A percentile compares a stretch with the other conserved stretches of the same genome.
Evolutionary conservation across 2,329 filamentous ascomycete species (phyloP).

Genomic region (Exophiala sideris): DNA sequence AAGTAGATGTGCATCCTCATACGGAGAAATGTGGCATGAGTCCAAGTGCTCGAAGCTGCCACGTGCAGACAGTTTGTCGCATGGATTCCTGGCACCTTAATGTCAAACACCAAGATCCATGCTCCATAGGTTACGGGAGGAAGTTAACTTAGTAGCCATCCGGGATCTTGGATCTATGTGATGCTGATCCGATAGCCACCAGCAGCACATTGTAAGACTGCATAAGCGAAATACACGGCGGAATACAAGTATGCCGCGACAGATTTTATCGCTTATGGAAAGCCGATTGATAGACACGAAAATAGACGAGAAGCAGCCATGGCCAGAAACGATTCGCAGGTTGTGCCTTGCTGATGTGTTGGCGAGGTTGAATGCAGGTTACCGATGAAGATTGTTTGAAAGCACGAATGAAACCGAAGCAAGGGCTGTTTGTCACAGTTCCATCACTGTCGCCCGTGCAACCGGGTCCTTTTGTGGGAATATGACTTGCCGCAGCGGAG

Average conservation of each 20-base stretch:
- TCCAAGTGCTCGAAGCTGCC: too few relatives aligned
- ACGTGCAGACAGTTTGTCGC: too few relatives aligned
- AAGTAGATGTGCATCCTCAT: background rate
- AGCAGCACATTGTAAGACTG: too few relatives aligned
- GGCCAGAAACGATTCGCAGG: conserved; percentile 8
- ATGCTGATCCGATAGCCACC: too few relatives aligned
- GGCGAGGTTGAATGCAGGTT: conserved; percentile 14
- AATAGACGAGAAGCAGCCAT: background rate
- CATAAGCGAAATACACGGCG: too few relatives aligned
- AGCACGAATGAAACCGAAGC: conserved; percentile 7
- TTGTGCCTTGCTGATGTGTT: conserved; percentile 13
- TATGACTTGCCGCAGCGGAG: conserved; percentile 1
- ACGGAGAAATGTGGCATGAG: background rate
- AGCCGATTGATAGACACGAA: background rate
- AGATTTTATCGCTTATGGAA: too few relatives aligned
- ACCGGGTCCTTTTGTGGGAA: conserved; percentile 1
- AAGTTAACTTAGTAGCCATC: too few relatives aligned
- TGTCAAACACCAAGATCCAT: too few relatives aligned
- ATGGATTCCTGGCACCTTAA: too few relatives aligned
- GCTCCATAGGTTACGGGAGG: too few relatives aligned
- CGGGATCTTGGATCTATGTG: too few relatives aligned
- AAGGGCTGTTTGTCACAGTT: conserved; percentile 16
- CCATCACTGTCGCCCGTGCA: conserved; percentile 5
- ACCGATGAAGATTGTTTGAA: background rate
- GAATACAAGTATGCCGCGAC: too few relatives aligned